phyloP scores from a whole-genome alignment of 495 filamentous ascomycete genomes.

The Penicillium coffeae region DNA sequence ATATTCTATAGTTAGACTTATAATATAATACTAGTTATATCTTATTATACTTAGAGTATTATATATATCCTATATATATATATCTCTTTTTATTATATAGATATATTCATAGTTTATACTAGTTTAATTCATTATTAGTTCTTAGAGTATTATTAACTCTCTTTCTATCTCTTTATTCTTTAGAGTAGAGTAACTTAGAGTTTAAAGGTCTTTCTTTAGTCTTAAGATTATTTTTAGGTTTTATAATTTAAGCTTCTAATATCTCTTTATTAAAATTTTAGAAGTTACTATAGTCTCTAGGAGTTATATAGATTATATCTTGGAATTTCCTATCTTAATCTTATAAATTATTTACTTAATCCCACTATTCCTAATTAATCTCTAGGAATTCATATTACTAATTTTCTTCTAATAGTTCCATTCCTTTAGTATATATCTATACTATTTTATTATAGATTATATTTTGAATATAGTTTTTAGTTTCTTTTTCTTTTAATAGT shows the following conservation, averaged over 20 bases:
- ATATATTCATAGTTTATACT: neutral
- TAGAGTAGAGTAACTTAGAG: neutral
- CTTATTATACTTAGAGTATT: neutral
- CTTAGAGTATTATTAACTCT: too few species aligned
- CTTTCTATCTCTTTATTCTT: neutral
- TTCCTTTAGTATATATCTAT: neutral
- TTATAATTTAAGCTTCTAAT: neutral
- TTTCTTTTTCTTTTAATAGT: too few species aligned
- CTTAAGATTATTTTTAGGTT: neutral
- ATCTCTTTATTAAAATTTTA: neutral
- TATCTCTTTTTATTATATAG: neutral
- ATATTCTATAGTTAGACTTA: neutral
- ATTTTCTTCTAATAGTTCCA: too few species aligned
- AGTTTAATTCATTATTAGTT: neutral
- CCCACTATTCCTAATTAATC: neutral
- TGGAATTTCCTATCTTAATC: neutral
- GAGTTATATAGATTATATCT: neutral
- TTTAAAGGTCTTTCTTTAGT: neutral
- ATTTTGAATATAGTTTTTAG: too few species aligned
- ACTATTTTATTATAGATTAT: too few species aligned
- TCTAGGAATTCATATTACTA: neutral
- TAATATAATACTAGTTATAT: neutral
- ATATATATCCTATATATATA: neutral
- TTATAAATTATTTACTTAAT: neutral
- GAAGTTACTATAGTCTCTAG: too few species aligned